Base-by-base conservation (phyloP, 371 early-diverging fungal genomes). In the Apophysomyces trapeziformis region DNA sequence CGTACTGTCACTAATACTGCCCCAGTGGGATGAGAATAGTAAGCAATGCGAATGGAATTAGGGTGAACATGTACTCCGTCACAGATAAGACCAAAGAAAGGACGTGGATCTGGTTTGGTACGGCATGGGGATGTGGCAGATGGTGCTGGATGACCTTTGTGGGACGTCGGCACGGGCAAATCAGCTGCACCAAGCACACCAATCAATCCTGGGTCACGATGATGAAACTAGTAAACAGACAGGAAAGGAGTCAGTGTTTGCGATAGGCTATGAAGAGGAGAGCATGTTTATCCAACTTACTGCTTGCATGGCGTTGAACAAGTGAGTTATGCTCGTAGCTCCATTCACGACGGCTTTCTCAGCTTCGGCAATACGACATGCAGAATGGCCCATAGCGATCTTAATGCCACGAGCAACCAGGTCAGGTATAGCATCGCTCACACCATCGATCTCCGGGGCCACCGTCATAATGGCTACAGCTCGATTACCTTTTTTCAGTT, bases 11-110 rank as follows among this genome's bases (percentile, higher is more conserved):
- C 90, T n/a, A 92, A 73, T 60, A 90, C 80, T 37, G 86, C 90
- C 12, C 92, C 93, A 36, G 78, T 72, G 1, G 93, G 93, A 65
- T 93, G 92, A 12, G 91, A 87, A 57, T 89, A 86, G 74, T 93
- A 92, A 38, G 93, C 93, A 35, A 93, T 91, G 72, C 90, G 90
- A 43, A 92, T 83, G 12, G 91, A 91, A 71, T 92, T 91, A 41
- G 92, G 93, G 63, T 93, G 92, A 13, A 90, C 91, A 66, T 93
- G 93, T 50, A 91, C 86, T 46, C 92, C 92, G 69, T 93, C 93
- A 66, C 92, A 91, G 65, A 93, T 93, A 57, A 93, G 76, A 36
- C 93, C 93, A 72, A 91, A 93, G 74, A 85, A 91, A n/a, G 92
- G 91, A 38, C 92, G 86, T 57, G 86, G 84, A 56, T 81, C 85